Percentiles rank a stretch among this genome's conserved stretches.
Conservation (phyloP, 78 protist species). For the Bigelowiella natans region DNA sequence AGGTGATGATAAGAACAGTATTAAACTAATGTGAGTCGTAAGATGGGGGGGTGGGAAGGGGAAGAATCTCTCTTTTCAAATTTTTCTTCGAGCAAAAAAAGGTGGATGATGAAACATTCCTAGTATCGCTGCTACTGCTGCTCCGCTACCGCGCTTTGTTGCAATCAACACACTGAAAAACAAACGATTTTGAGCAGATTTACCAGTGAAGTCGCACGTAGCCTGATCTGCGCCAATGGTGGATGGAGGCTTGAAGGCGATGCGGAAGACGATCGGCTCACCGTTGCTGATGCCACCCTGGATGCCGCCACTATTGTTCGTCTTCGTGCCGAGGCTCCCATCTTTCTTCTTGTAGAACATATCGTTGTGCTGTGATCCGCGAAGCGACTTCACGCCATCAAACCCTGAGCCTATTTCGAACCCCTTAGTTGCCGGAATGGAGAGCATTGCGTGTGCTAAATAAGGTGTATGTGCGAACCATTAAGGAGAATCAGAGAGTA, state of each 20-base stretch:
- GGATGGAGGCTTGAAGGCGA: constrained; percentile 64
- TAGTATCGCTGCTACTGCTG: too few relatives aligned
- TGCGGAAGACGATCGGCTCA: constrained; percentile 34
- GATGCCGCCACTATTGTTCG: not conserved
- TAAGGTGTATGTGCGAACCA: not conserved
- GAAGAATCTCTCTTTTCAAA: too few relatives aligned
- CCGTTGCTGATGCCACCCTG: constrained; percentile 54
- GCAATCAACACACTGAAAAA: not conserved
- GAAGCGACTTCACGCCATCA: constrained; percentile 20
- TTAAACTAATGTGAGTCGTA: too few relatives aligned
- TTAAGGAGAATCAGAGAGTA: too few relatives aligned
- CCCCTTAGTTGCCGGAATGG: constrained; percentile 69
- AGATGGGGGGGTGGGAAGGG: too few relatives aligned
- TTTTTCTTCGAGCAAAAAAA: too few relatives aligned
- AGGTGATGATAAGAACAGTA: too few relatives aligned
- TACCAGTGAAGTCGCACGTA: not conserved
- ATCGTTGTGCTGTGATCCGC: constrained; percentile 49
- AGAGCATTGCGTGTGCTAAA: constrained; percentile 64
- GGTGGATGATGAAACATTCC: too few relatives aligned
- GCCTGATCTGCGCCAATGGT: constrained; percentile 46
- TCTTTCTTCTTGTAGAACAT: constrained; percentile 12
- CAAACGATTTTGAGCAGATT: not conserved
- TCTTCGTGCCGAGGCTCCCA: constrained; percentile 27
- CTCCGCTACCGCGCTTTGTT: not conserved
- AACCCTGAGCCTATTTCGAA: constrained; percentile 56